Conservation (phyloP, 164 flowering plant genomes). For the Magnolia sinica region DNA sequence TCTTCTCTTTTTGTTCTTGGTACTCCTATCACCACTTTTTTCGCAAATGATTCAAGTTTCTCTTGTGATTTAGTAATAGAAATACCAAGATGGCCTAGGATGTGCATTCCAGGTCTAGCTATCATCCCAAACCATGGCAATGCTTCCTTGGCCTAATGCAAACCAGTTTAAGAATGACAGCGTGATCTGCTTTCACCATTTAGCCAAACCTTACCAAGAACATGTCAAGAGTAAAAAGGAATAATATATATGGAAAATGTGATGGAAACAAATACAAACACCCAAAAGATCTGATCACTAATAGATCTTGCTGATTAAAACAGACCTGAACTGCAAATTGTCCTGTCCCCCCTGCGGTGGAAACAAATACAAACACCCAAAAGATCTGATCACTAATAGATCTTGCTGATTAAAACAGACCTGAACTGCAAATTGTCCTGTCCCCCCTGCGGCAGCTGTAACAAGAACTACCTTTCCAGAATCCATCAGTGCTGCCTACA, state of each 20-base stretch:
- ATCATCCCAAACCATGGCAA: neutral
- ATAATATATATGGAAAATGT: neutral
- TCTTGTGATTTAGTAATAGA: neutral
- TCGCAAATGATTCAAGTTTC: neutral
- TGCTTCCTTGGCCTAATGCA: neutral
- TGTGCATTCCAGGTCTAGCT: neutral
- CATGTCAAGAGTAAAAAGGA: neutral
- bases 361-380: neutral
- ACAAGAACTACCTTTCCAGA: constrained; percentile 87
- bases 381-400: neutral
- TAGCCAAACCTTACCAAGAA: neutral
- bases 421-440: constrained; percentile 99
- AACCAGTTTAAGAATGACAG: neutral
- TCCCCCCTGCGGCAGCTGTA: constrained; percentile 99
- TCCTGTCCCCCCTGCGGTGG: too few relatives aligned
- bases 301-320: neutral
- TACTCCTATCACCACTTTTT: too few relatives aligned
- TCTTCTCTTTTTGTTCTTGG: neutral
- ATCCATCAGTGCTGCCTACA: constrained; percentile 83
- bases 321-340: constrained; percentile 97
- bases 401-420: constrained; percentile 24
- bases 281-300: neutral
- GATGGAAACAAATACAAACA: neutral
- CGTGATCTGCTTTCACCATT: neutral
- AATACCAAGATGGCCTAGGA: neutral